Conservation (phyloP, 2,329 filamentous ascomycete genomes). For the Orbilia javanica region DNA sequence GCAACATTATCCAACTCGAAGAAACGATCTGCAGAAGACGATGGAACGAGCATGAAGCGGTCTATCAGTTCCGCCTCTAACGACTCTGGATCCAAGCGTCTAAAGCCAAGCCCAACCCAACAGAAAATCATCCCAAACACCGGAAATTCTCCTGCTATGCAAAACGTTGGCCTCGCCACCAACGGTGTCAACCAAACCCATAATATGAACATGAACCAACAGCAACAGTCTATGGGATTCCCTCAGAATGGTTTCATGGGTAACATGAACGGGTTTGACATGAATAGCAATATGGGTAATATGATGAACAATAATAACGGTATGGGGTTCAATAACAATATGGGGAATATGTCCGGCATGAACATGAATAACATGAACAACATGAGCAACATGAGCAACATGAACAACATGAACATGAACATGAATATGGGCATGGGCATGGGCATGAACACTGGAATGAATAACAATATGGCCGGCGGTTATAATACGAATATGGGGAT, state of each 20-base stretch:
- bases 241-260: conserved; percentile 58
- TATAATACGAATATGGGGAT: conserved; percentile 63
- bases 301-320: conserved; percentile 56
- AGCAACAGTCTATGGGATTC: conserved; percentile 62
- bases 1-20: conserved; percentile 68
- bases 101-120: conserved; percentile 64
- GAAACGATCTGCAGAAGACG: conserved; percentile 85
- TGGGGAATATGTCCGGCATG: conserved; percentile 65
- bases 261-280: conserved; percentile 60
- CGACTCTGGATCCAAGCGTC: conserved; percentile 60
- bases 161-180: conserved; percentile 45
- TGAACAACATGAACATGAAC: not conserved
- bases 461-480: conserved; percentile 64
- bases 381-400: conserved; percentile 65
- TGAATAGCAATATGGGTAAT: conserved; percentile 31
- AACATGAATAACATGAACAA: conserved; percentile 61
- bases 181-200: conserved; percentile 13
- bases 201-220: conserved; percentile 37
- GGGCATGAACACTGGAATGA: conserved; percentile 63
- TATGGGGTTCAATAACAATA: conserved; percentile 62
- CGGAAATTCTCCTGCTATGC: conserved; percentile 57
- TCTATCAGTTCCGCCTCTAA: conserved; percentile 59
- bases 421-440: not conserved
- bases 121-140: conserved; percentile 47
- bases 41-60: conserved; percentile 67